Base-by-base conservation (phyloP, 2,329 filamentous ascomycete species). In the Colletotrichum shisoi region DNA sequence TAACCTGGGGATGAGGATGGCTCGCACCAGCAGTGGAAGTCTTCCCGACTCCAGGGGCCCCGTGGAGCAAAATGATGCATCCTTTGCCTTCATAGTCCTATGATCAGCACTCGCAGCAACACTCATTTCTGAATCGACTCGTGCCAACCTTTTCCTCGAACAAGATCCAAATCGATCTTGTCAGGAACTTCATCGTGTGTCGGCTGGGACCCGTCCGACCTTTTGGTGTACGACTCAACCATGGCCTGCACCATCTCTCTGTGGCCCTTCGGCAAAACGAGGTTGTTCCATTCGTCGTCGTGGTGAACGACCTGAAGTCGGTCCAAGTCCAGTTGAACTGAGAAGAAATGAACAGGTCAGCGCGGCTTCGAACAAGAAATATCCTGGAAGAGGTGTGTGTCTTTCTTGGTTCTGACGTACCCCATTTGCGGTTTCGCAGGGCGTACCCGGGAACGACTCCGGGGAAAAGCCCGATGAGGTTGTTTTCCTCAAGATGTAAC, bases 1-100 rank as follows among this genome's bases (percentile, higher is more conserved):
- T 12, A 4, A 45, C 4, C 1, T 12, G 15, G n/a, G 9, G 21
- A 11, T 21, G 9, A 12, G 13, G 9, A 11, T 21, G 19, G 11
- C 4, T 7, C 57, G 34, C 19, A 44, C 57, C 57, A 62, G 62
- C 62, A 21, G 62, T 63, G 24, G 39, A 51, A 3, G 62, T 63
- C n/a, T 63, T 63, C 4, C 62, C 62, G 1, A 53, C 53, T 13
- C 65, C 65, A 2, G 65, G 65, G 7, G 37, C 46, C 24, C 66
- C 62, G 12, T 68, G 62, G 13, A 68, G 61, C 4, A 68, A 45
- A 7, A 68, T 65, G 12, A 68, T 60, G 12, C 51, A 56, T 6
- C 51, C 60, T 37, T 62, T 62, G 15, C 42, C 60, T 62, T 17
- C 15, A 21, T 12, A 11, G 13, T 17, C 12, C 44, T 4, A 46